phyloP scores from a whole-genome alignment of 2,329 filamentous ascomycete species.

The Endothia cerciana region DNA sequence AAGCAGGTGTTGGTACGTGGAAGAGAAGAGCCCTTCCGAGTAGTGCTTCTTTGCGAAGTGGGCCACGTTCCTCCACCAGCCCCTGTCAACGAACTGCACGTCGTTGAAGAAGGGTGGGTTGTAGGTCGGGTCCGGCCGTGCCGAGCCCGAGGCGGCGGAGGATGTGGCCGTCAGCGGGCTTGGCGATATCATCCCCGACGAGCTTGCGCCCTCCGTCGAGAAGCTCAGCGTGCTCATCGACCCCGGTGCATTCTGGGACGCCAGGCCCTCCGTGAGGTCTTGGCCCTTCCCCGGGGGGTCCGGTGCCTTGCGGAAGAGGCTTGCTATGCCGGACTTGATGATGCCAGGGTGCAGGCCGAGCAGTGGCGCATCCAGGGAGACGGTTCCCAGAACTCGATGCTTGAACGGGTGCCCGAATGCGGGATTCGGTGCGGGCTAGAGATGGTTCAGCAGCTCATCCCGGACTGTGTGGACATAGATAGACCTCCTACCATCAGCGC shows the following conservation, averaged over 20 bases:
- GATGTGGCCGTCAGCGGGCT: slow-evolving; percentile 23
- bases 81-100: slow-evolving; percentile 67
- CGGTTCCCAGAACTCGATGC: slow-evolving; percentile 77
- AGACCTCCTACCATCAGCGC: slow-evolving; percentile 59
- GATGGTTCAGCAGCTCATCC: not conserved
- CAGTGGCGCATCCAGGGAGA: slow-evolving; percentile 86
- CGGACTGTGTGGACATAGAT: slow-evolving; percentile 4
- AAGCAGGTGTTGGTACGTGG: slow-evolving; percentile 73
- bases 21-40: slow-evolving; percentile 68
- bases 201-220: slow-evolving; percentile 17
- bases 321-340: slow-evolving; percentile 78
- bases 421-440: slow-evolving; percentile 41
- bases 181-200: slow-evolving; percentile 31
- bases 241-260: slow-evolving; percentile 29
- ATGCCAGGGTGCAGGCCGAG: slow-evolving; percentile 89
- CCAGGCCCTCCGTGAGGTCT: slow-evolving; percentile 26
- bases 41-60: slow-evolving; percentile 85
- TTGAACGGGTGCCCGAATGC: slow-evolving; percentile 53
- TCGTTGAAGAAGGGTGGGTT: slow-evolving; percentile 80
- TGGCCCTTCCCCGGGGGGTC: slow-evolving; percentile 36
- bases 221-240: slow-evolving; percentile 32
- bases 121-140: slow-evolving; percentile 63
- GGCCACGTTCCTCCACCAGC: slow-evolving; percentile 68
- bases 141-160: slow-evolving; percentile 30
- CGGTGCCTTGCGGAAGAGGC: slow-evolving; percentile 65